phyloP scores from a whole-genome alignment of 768 basidiomycete species.

The Roridomyces roridus region DNA sequence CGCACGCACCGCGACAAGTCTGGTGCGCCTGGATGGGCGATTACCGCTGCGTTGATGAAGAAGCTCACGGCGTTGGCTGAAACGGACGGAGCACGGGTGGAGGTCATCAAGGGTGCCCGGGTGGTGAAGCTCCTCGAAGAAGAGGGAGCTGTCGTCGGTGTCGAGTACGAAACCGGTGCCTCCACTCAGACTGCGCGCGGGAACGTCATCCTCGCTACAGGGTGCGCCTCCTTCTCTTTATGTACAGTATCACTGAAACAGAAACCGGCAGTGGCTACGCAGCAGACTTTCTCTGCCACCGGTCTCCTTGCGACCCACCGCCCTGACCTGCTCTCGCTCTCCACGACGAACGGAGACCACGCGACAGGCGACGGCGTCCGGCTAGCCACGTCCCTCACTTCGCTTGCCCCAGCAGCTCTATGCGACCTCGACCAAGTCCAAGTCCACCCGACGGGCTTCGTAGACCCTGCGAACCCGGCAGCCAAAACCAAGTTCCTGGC shows the following conservation, averaged over 20 bases:
- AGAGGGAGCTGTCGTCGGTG: conserved; percentile 26
- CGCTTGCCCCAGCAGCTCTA: conserved; percentile 16
- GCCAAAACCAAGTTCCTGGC: conserved; percentile 82
- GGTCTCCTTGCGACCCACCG: conserved; percentile 29
- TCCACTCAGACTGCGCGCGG: conserved; percentile 11
- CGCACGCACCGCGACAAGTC: conserved; percentile 32
- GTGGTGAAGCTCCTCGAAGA: conserved; percentile 28
- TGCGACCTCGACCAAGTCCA: conserved; percentile 33
- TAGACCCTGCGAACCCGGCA: conserved; percentile 75
- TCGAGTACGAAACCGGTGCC: conserved; percentile 29
- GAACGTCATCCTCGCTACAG: conserved; percentile 28
- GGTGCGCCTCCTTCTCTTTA: conserved; percentile 19
- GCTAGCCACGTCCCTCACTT: conserved; percentile 24
- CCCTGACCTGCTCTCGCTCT: conserved; percentile 31
- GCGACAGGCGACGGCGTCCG: conserved; percentile 33
- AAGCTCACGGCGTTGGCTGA: conserved; percentile 13
- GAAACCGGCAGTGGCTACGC: conserved; percentile 27
- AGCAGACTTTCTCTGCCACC: conserved; percentile 28
- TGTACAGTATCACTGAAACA: not conserved
- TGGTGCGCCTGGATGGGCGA: conserved; percentile 33
- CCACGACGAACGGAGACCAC: conserved; percentile 35
- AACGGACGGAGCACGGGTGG: conserved; percentile 4
- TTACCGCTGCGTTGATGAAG: conserved; percentile 32
- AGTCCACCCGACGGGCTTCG: conserved; percentile 71
- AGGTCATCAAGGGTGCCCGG: conserved; percentile 28